These are phyloP conservation scores for Eremothecium cymbalariae DNA, from an alignment of 1,139 yeast species.

Conservation along the genomic window DNA sequence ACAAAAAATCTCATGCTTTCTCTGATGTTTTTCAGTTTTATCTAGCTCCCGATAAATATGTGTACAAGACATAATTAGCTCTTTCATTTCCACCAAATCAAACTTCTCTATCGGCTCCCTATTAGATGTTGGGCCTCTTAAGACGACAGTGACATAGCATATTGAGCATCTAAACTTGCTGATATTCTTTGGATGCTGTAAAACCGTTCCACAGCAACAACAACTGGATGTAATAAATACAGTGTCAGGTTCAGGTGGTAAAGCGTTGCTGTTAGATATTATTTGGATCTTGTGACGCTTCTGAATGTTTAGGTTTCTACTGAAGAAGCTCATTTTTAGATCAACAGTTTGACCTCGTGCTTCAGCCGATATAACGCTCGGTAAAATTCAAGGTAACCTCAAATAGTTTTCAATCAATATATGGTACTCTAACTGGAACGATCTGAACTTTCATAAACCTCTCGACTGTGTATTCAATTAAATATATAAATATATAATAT, in stretches of 20 bases:
- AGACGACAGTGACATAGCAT: slow-evolving; percentile 40
- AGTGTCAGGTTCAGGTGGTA: background rate
- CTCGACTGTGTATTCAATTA: too few species aligned
- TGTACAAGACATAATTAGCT: background rate
- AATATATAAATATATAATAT: too few species aligned
- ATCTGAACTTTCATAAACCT: too few species aligned
- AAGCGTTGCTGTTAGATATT: slow-evolving; percentile 4
- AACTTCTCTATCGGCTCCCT: slow-evolving; percentile 8
- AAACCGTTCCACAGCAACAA: slow-evolving; percentile 54
- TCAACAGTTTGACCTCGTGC: too few species aligned
- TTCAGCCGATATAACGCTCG: too few species aligned
- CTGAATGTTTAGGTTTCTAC: slow-evolving; percentile 5
- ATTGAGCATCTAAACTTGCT: slow-evolving; percentile 49
- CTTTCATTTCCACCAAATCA: background rate
- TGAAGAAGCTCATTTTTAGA: slow-evolving; percentile 3
- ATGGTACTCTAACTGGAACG: too few species aligned
- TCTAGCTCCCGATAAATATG: slow-evolving; percentile 1
- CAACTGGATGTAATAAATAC: slow-evolving; percentile 23
- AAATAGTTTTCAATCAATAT: too few species aligned
- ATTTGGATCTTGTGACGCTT: slow-evolving; percentile 5
- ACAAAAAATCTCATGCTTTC: slow-evolving; percentile 37
- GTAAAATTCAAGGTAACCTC: too few species aligned
- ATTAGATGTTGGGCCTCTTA: slow-evolving; percentile 6
- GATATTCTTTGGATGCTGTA: slow-evolving; percentile 42
- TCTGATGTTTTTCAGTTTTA: slow-evolving; percentile 2